Percentiles rank a stretch among this genome's conserved stretches.
Evolutionary conservation across 805 yeast species (phyloP).

Genomic region (Pichia rugopelliculosa): DNA sequence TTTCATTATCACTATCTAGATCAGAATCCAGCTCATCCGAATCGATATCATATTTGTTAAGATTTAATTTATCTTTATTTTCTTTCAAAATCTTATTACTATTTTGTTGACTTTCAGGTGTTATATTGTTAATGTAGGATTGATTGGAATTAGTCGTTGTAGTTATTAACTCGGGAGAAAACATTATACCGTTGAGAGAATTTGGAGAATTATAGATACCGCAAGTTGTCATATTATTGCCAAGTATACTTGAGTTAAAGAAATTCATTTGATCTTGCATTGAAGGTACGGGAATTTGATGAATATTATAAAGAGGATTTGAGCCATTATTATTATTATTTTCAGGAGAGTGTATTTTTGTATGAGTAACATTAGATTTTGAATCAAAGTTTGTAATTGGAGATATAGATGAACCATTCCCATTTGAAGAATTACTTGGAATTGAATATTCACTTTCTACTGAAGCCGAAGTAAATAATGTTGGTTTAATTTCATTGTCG

Average conservation of each 20-base stretch:
- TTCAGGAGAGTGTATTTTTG: slow-evolving; percentile 9
- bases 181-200: slow-evolving; percentile 6
- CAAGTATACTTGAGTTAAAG: slow-evolving; percentile 4
- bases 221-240: not conserved
- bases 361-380: slow-evolving; percentile 10
- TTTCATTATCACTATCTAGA: slow-evolving; percentile 10
- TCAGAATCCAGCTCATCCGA: slow-evolving; percentile 13
- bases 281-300: slow-evolving; percentile 6
- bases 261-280: slow-evolving; percentile 5
- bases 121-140: slow-evolving; percentile 7
- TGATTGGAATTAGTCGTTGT: not conserved
- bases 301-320: slow-evolving; percentile 1
- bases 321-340: slow-evolving; percentile 11
- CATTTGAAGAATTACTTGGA: not conserved
- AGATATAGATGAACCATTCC: slow-evolving; percentile 5
- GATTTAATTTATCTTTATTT: not conserved
- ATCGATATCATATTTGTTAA: not conserved
- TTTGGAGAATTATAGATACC: slow-evolving; percentile 6
- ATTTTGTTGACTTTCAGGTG: slow-evolving; percentile 9
- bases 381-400: slow-evolving; percentile 7
- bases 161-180: slow-evolving; percentile 2
- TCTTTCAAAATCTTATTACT: not conserved
- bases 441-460: not conserved
- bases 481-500: slow-evolving; percentile 8
- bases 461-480: slow-evolving; percentile 2